Percentiles rank a stretch among this genome's conserved stretches.
Conservation (phyloP, 1,139 yeast genomes). For the Fermentozyma sake region DNA sequence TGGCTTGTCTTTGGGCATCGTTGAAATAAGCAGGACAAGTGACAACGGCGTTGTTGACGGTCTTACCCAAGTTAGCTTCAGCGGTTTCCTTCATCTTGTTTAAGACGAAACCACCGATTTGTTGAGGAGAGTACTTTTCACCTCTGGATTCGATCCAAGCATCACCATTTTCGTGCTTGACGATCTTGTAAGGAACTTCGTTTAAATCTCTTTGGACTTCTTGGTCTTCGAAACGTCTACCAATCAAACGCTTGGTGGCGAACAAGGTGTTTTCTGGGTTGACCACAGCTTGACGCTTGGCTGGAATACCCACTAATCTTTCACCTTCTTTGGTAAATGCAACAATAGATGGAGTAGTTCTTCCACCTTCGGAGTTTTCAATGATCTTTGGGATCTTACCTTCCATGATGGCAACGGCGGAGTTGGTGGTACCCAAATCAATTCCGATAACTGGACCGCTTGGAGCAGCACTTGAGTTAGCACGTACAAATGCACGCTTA, state of each 20-base stretch:
- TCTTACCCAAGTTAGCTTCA: slow-evolving; percentile 82
- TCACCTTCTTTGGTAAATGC: slow-evolving; percentile 94
- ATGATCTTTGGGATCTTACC: slow-evolving; percentile 95
- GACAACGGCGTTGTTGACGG: slow-evolving; percentile 84
- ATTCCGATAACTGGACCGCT: slow-evolving; percentile 91
- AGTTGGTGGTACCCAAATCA: slow-evolving; percentile 98
- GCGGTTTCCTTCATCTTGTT: slow-evolving; percentile 98
- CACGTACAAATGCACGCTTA: slow-evolving; percentile 43
- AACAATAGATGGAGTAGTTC: slow-evolving; percentile 98
- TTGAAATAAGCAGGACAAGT: slow-evolving; percentile 98
- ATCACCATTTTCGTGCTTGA: slow-evolving; percentile 94
- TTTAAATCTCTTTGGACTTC: slow-evolving; percentile 97
- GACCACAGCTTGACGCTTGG: slow-evolving; percentile 98
- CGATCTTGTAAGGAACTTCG: slow-evolving; percentile 96
- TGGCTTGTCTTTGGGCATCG: slow-evolving; percentile 98
- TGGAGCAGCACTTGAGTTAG: slow-evolving; percentile 49
- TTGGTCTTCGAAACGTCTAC: slow-evolving; percentile 93
- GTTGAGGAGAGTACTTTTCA: slow-evolving; percentile 91
- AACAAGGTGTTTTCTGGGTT: slow-evolving; percentile 97
- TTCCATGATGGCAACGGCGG: slow-evolving; percentile 98
- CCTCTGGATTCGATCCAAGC: slow-evolving; percentile 99
- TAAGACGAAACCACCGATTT: slow-evolving; percentile 94
- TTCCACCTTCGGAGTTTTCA: slow-evolving; percentile 97
- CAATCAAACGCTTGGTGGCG: slow-evolving; percentile 98
- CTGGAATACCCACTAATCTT: slow-evolving; percentile 96